These are phyloP conservation scores for Phaeomoniella chlamydospora DNA, from an alignment of 2,329 filamentous ascomycete genomes.

Conservation along the genomic window DNA sequence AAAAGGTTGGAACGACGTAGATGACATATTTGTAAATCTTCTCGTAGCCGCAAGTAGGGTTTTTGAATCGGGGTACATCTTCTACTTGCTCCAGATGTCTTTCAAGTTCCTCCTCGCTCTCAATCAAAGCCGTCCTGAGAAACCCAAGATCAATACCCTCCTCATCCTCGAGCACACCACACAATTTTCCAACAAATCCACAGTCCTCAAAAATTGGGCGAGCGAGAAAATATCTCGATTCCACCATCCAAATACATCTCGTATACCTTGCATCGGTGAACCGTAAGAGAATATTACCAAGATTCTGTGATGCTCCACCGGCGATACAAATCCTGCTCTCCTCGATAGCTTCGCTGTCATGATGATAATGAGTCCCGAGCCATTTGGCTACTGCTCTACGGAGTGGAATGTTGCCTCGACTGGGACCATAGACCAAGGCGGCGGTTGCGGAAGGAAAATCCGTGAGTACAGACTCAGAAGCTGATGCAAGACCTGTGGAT, in stretches of 20 bases:
- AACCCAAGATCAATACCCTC: constrained; percentile 59
- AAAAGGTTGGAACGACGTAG: constrained; percentile 77
- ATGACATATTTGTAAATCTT: constrained; percentile 81
- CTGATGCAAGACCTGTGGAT: constrained; percentile 42
- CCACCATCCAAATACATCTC: constrained; percentile 61
- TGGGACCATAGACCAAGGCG: constrained; percentile 66
- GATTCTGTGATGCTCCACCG: constrained; percentile 70
- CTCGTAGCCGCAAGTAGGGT: constrained; percentile 11
- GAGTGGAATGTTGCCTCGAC: constrained; percentile 58
- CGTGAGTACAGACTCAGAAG: constrained; percentile 46
- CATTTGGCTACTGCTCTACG: constrained; percentile 55
- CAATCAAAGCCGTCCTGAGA: constrained; percentile 35
- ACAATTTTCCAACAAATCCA: constrained; percentile 53
- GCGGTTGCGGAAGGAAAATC: constrained; percentile 43
- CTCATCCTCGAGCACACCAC: constrained; percentile 60
- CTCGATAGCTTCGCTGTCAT: constrained; percentile 22
- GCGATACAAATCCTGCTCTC: constrained; percentile 60
- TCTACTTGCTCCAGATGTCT: constrained; percentile 6
- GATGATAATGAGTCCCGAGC: constrained; percentile 50
- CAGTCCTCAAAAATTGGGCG: constrained; percentile 75
- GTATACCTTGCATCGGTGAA: constrained; percentile 71
- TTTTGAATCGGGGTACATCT: constrained; percentile 3
- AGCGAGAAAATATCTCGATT: constrained; percentile 72
- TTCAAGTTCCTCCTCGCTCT: constrained; percentile 9
- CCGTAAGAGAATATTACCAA: constrained; percentile 62